These are phyloP conservation scores for Cunninghamia lanceolata DNA, from an alignment of 75 land plant species.

Conservation along the genomic window DNA sequence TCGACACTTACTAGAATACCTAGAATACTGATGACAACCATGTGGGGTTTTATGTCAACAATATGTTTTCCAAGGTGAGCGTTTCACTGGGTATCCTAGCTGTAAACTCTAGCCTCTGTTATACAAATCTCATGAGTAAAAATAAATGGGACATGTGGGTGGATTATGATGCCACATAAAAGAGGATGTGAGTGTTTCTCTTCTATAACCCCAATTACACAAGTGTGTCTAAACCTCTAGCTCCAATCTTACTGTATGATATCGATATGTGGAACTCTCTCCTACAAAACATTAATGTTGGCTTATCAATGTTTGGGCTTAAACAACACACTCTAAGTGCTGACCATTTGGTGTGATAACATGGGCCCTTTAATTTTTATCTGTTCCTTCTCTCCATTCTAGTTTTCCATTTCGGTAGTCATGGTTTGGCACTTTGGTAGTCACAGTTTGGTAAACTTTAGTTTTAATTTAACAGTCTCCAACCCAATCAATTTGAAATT, in stretches of 20 bases:
- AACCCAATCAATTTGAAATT: too few relatives aligned
- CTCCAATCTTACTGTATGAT: too few relatives aligned
- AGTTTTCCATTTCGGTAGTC: too few relatives aligned
- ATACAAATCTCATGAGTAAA: neutral
- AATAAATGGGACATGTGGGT: conserved; percentile 8
- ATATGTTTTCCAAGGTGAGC: conserved; percentile 10
- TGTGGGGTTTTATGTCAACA: conserved; percentile 46
- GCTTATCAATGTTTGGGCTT: conserved; percentile 14
- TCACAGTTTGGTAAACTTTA: too few relatives aligned
- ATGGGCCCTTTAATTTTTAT: too few relatives aligned
- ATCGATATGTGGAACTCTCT: too few relatives aligned
- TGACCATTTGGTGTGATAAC: too few relatives aligned
- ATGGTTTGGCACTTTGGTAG: too few relatives aligned
- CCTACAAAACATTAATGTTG: neutral
- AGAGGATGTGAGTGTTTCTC: neutral
- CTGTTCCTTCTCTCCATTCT: too few relatives aligned
- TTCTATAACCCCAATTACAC: too few relatives aligned
- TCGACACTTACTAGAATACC: conserved; percentile 28
- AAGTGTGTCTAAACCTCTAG: too few relatives aligned
- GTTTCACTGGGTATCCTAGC: neutral
- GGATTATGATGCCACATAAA: conserved; percentile 18
- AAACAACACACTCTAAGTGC: neutral
- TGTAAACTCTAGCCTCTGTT: neutral
- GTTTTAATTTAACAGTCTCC: too few relatives aligned
- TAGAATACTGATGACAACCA: conserved; percentile 36